Evolutionary conservation across 495 filamentous ascomycete species (phyloP), one percentile per base, ranked within the genome.

Genomic region (Lichina pygmaea): DNA sequence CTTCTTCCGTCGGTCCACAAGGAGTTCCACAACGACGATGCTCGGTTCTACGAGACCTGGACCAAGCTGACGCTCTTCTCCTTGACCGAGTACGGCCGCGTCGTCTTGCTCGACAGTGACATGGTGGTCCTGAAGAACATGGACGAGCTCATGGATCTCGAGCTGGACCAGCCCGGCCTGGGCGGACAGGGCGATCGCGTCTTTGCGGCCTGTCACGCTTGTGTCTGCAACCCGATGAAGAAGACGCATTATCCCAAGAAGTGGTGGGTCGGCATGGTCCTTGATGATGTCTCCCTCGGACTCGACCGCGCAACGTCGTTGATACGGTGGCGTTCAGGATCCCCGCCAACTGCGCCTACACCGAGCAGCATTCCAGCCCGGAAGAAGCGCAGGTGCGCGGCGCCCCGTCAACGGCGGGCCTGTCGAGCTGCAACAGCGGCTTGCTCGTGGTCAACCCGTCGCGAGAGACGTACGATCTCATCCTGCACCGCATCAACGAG

Each of bases 11-110:
- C 62, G 0, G 54, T 58, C 0, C 51, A 60, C 33, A 75, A 73
- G 46, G 66, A 75, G 56, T 77, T 62, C 57, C 58, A 51, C 49
- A 4, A 2, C 24, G 66, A 76, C 39, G 79, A 86, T 53, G 64
- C 69, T 42, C 68, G 82, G 34, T 86, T 91, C 62, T 73, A 78
- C 56, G 80, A 85, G 51, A 77, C 72, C 66, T 91, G 81, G 80
- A 77, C 64, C 56, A 91, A 91, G 59, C 66, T 91, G n/a, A 71
- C 71, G 12, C 70, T 73, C 1, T 91, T 86, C 54, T 70, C 69
- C 10, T 63, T 86, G 7, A 58, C 60, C 10, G 69, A 79, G 50
- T 86, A 80, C 58, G 68, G 76, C 6, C 66, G 80, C 11, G 66
- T 91, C 16, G 72, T 85, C 13, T 73, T 77, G 55, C 66, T 91